A percentile compares a stretch with the other conserved stretches of the same genome.
Conservation (phyloP, 306 rosid species). For the Casuarina equisetifolia region DNA sequence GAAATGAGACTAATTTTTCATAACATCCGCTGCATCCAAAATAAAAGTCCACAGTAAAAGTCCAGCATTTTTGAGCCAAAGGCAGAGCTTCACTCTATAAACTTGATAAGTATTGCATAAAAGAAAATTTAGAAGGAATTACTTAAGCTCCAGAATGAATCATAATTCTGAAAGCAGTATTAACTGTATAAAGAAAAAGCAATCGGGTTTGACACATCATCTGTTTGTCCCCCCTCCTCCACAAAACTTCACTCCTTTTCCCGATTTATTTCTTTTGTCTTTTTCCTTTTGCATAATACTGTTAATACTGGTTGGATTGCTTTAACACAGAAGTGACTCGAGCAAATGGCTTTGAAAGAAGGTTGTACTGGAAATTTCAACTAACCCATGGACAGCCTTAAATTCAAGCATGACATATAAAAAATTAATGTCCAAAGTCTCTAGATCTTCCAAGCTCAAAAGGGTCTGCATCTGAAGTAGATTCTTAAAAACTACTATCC, state of each 20-base stretch:
- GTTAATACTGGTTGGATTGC: not conserved
- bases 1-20: conserved; percentile 74
- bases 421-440: not conserved
- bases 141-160: not conserved
- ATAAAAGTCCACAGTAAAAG: conserved; percentile 17
- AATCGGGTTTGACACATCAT: not conserved
- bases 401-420: not conserved
- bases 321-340: not conserved
- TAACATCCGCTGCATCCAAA: conserved; percentile 68
- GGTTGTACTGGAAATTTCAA: not conserved
- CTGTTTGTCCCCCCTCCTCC: not conserved
- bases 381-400: not conserved
- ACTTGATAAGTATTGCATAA: not conserved
- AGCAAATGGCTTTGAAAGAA: not conserved
- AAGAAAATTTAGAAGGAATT: not conserved
- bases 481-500: too few relatives aligned
- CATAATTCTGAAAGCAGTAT: not conserved
- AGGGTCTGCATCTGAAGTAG: not conserved
- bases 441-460: not conserved
- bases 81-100: not conserved
- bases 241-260: too few relatives aligned
- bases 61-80: not conserved
- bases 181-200: too few relatives aligned
- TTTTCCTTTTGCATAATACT: too few relatives aligned
- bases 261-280: too few relatives aligned